Percentiles rank a stretch among this genome's conserved stretches.
Evolutionary conservation across 306 rosid species (phyloP).

Genomic region (Aeschynomene evenia): DNA sequence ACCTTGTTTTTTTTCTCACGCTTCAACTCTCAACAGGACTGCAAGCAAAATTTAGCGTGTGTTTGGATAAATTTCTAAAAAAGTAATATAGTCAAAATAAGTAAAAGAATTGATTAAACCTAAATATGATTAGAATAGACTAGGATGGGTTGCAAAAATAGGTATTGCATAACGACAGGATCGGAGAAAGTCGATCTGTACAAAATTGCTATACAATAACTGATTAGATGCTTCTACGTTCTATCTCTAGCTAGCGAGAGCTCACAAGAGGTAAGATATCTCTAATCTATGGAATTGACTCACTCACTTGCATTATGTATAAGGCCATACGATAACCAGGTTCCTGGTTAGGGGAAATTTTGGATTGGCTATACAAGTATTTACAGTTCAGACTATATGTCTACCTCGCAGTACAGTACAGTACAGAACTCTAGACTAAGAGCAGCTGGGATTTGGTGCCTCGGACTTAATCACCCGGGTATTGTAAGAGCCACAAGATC

Average conservation of each 20-base stretch:
- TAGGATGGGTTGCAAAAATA: constrained; percentile 4
- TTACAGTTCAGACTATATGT: constrained; percentile 66
- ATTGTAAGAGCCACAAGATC: constrained; percentile 86
- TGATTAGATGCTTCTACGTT: constrained; percentile 13
- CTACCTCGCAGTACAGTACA: constrained; percentile 28
- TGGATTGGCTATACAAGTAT: constrained; percentile 60
- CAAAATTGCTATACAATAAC: constrained; percentile 22
- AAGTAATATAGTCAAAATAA: no score
- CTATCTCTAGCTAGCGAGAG: constrained; percentile 15
- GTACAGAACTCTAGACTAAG: constrained; percentile 42
- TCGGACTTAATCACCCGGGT: constrained; percentile 84
- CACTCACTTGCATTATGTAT: constrained; percentile 23
- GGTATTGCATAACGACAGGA: neutral
- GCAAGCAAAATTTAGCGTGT: neutral
- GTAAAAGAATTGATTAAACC: constrained; percentile 4
- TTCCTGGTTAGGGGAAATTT: constrained; percentile 42
- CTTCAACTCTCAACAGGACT: neutral
- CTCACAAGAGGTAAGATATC: constrained; percentile 21
- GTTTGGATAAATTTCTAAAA: neutral
- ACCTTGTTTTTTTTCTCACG: neutral
- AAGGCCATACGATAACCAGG: constrained; percentile 30
- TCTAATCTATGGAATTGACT: constrained; percentile 27
- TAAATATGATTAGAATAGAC: neutral
- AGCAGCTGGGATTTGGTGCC: constrained; percentile 48
- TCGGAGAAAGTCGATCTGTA: constrained; percentile 30